A percentile compares a stretch with the other conserved stretches of the same genome.
Evolutionary conservation across 768 basidiomycete species (phyloP).

Genomic region (Suillus weaverae): DNA sequence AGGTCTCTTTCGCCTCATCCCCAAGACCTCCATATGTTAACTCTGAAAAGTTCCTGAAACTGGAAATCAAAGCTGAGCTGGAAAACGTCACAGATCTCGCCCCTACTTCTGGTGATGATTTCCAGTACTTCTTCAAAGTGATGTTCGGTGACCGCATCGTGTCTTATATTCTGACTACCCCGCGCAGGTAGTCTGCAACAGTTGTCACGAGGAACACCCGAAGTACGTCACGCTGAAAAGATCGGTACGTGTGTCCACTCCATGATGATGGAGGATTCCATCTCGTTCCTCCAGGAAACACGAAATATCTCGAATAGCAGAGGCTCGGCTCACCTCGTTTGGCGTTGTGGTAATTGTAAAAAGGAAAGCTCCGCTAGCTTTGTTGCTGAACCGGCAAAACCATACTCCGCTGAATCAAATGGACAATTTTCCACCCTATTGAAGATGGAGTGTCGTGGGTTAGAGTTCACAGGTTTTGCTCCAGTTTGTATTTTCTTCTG

Average conservation of each 20-base stretch:
- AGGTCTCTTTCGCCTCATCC: slow-evolving; percentile 25
- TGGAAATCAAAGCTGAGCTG: slow-evolving; percentile 77
- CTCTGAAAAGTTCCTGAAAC: slow-evolving; percentile 47
- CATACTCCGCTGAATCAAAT: slow-evolving; percentile 58
- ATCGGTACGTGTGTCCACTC: slow-evolving; percentile 39
- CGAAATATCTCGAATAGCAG: slow-evolving; percentile 57
- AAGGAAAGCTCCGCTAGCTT: slow-evolving; percentile 84
- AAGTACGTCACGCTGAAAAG: slow-evolving; percentile 75
- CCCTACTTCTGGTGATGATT: slow-evolving; percentile 59
- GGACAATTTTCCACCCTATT: slow-evolving; percentile 65
- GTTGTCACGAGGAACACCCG: slow-evolving; percentile 75
- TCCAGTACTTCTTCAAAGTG: slow-evolving; percentile 82
- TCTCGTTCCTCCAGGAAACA: slow-evolving; percentile 50
- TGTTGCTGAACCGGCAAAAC: slow-evolving; percentile 21
- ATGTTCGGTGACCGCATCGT: slow-evolving; percentile 1
- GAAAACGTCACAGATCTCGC: slow-evolving; percentile 73
- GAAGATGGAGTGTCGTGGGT: slow-evolving; percentile 80
- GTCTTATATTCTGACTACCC: slow-evolving; percentile 5
- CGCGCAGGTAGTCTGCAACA: slow-evolving; percentile 70
- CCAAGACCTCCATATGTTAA: slow-evolving; percentile 2
- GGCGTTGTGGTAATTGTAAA: slow-evolving; percentile 77
- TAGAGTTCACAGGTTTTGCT: slow-evolving; percentile 81
- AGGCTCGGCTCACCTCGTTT: slow-evolving; percentile 75
- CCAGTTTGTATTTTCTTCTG: slow-evolving; percentile 47
- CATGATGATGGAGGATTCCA: not conserved